Evolutionary conservation across 1,284 basidiomycete species (phyloP), one percentile per base, ranked within the genome.

Genomic region (Ceratobasidium theobromae): DNA sequence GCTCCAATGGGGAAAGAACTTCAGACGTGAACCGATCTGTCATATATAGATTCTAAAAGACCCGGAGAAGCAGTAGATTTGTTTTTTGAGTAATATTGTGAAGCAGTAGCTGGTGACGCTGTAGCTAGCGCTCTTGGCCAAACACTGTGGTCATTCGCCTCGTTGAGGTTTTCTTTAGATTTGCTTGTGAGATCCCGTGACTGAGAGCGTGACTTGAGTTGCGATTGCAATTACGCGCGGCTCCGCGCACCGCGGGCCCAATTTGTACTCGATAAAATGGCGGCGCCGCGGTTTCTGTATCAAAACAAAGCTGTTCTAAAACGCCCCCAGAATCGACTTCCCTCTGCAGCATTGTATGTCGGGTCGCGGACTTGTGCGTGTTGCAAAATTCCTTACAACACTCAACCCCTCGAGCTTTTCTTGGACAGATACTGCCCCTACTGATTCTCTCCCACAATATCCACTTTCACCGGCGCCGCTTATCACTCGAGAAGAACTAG

Each of bases 401-500:
- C 18, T 45, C 43, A 21, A 45, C 18, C 43, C 43, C 18, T 21
- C 12, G 18, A 45, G 43, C 18, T 21, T 14, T 11, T 21, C 9
- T 11, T 45, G 43, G 18, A 6, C 18, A 45, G 43, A 45, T 60
- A 21, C 25, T 40, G 9, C 28, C 33, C 23, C 23, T 45, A 3
- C 43, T 45, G 4, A n/a, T 5, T 45, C 43, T 45, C 48, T 76
- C 43, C 77, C 76, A 28, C 65, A 70, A 16, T 54, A 73, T 35
- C 71, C 73, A n/a, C 72, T 55, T n/a, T 68, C 72, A 66, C 75
- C 76, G 16, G 27, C 54, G 48, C 72, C 73, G 52, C 76, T 78
- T 41, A 67, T 78, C 58, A 53, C 57, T 32, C 71, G 72, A 4
- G 71, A 70, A 11, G 76, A 80, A 41, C 72, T 79, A 11, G 70